Evolutionary conservation across 2,329 filamentous ascomycete species (phyloP).

Genomic region (Periconia digitata): DNA sequence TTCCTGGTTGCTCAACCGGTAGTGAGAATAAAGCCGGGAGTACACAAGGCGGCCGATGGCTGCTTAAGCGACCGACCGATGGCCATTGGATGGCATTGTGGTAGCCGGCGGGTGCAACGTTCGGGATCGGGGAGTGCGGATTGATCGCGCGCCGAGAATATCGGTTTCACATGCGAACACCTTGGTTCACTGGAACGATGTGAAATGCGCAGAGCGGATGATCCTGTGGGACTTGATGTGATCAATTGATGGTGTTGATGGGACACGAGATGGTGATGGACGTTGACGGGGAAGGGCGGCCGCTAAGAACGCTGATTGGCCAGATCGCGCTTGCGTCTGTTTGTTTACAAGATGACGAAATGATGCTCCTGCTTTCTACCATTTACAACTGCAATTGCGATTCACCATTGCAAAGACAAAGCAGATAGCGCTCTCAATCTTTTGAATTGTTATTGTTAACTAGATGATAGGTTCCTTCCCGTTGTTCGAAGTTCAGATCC

Average conservation of each 20-base stretch:
- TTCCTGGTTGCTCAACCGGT: too few relatives aligned
- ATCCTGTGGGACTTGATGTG: neutral
- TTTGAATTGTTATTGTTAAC: neutral
- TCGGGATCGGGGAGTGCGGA: too few relatives aligned
- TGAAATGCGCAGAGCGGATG: neutral
- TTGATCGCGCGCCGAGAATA: too few relatives aligned
- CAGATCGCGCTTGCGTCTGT: neutral
- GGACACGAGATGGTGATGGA: neutral
- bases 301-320: conserved; percentile 2
- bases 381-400: neutral
- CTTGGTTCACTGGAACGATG: neutral
- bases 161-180: too few relatives aligned
- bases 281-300: neutral
- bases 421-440: neutral
- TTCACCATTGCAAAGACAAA: neutral
- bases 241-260: neutral
- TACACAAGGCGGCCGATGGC: too few relatives aligned
- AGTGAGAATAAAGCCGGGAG: too few relatives aligned
- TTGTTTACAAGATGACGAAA: neutral
- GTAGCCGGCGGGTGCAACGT: neutral
- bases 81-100: neutral
- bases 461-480: neutral
- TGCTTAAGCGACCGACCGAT: neutral
- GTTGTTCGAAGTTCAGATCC: too few relatives aligned
- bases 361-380: neutral